Evolutionary conservation across 306 rosid species (phyloP).

Genomic region (Oemleria cerasiformis): DNA sequence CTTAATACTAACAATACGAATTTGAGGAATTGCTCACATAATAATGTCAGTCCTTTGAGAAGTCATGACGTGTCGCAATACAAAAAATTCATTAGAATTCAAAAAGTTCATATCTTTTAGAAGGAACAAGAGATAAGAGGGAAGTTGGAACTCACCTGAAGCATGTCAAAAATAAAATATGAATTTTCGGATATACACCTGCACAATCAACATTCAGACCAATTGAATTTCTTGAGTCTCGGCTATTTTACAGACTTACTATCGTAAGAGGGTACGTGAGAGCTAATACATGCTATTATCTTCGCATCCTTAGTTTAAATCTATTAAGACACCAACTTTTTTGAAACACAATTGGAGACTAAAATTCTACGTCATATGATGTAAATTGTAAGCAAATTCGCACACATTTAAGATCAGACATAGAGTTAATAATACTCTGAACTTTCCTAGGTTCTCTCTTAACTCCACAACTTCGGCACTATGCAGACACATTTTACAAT

Average conservation of each 20-base stretch:
- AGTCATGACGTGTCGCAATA: constrained; percentile 6
- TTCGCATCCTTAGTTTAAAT: background rate
- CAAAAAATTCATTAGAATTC: background rate
- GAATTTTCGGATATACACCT: constrained; percentile 86
- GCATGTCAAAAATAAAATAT: constrained; percentile 84
- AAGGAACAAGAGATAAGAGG: constrained; percentile 7
- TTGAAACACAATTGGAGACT: background rate
- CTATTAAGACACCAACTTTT: background rate
- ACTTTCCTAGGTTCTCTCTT: background rate
- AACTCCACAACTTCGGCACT: background rate
- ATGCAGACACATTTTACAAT: background rate
- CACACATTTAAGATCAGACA: background rate
- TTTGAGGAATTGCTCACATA: constrained; percentile 17
- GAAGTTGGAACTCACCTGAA: constrained; percentile 61
- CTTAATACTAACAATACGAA: constrained; percentile 7
- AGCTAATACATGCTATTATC: background rate
- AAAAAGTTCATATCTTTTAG: background rate
- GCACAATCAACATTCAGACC: constrained; percentile 35
- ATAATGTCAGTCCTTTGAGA: constrained; percentile 16
- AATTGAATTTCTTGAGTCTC: constrained; percentile 25
- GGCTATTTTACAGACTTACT: background rate
- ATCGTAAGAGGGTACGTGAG: too few species aligned
- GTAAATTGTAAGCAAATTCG: background rate
- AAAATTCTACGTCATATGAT: background rate
- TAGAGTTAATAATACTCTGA: background rate